Conservation (phyloP, 768 basidiomycete species). For the Hericium erinaceus region DNA sequence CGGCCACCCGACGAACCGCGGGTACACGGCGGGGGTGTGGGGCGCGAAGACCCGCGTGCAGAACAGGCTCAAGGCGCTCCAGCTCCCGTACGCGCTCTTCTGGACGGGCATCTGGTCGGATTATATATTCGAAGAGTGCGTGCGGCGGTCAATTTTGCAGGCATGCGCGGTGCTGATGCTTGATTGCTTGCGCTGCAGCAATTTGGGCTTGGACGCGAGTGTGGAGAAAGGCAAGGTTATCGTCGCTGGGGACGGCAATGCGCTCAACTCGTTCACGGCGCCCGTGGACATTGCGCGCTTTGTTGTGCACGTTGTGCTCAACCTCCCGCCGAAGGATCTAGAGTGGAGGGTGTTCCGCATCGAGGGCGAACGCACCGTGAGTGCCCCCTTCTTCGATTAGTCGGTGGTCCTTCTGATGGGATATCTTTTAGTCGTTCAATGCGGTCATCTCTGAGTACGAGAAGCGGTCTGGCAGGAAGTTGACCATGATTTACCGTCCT, state of each 20-base stretch:
- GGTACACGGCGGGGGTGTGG: constrained; percentile 3
- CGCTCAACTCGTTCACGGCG: constrained; percentile 9
- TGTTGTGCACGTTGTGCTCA: constrained; percentile 12
- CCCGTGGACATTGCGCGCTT: constrained; percentile 16
- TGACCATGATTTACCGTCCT: constrained; percentile 12
- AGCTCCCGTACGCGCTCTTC: constrained; percentile 10
- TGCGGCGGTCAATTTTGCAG: no score
- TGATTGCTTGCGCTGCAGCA: neutral
- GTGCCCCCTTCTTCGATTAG: neutral
- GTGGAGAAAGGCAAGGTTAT: constrained; percentile 8
- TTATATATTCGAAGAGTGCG: neutral
- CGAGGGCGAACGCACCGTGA: neutral
- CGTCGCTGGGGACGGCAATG: constrained; percentile 10
- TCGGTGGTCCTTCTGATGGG: neutral
- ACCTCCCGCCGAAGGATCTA: constrained; percentile 5
- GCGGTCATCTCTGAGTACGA: constrained; percentile 13
- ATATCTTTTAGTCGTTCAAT: constrained; percentile 6
- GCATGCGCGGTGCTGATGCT: no score
- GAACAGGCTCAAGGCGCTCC: constrained; percentile 2
- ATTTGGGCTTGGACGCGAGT: constrained; percentile 2
- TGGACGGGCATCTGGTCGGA: constrained; percentile 13
- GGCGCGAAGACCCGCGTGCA: neutral
- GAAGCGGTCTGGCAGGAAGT: constrained; percentile 9
- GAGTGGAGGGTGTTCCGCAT: constrained; percentile 6
- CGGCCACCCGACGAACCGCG: constrained; percentile 3